phyloP scores from a whole-genome alignment of 2,329 filamentous ascomycete species.

The Colletotrichum sp. region DNA sequence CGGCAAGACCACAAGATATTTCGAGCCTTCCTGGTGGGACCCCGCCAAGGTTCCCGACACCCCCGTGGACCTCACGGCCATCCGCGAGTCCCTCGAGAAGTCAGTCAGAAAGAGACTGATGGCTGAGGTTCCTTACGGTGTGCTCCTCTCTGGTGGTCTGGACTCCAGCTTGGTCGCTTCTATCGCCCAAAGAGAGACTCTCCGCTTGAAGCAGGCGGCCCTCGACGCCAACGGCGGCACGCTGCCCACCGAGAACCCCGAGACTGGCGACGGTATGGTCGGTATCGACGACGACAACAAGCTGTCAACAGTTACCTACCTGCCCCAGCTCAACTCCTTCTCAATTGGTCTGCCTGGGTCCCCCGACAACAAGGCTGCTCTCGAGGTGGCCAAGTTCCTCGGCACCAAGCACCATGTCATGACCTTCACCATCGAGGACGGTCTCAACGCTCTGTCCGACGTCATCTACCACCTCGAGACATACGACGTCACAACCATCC shows the following conservation, averaged over 20 bases:
- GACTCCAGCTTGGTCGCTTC: conserved; percentile 95
- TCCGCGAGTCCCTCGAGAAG: conserved; percentile 85
- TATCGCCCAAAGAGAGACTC: conserved; percentile 92
- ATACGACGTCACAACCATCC: conserved; percentile 98
- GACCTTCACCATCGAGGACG: conserved; percentile 97
- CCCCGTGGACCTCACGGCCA: conserved; percentile 81
- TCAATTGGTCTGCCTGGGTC: conserved; percentile 95
- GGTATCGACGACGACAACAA: conserved; percentile 94
- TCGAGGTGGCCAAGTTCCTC: conserved; percentile 94
- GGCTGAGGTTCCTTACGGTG: conserved; percentile 98
- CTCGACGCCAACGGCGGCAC: conserved; percentile 49
- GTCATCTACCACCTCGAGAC: conserved; percentile 98
- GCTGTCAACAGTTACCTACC: conserved; percentile 85
- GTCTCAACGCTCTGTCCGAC: conserved; percentile 93
- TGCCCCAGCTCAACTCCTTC: conserved; percentile 97
- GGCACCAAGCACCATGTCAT: conserved; percentile 98
- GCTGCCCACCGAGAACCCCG: conserved; percentile 57
- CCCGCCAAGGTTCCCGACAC: conserved; percentile 76
- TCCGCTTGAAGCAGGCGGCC: conserved; percentile 73
- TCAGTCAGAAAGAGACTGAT: conserved; percentile 96
- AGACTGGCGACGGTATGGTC: conserved; percentile 75
- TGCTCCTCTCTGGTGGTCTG: conserved; percentile 90
- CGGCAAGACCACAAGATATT: conserved; percentile 84
- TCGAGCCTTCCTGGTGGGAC: conserved; percentile 92
- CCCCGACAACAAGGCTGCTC: conserved; percentile 88